Evolutionary conservation across 768 basidiomycete species (phyloP), one percentile per base, ranked within the genome.

Genomic region (Lentinula sp.): DNA sequence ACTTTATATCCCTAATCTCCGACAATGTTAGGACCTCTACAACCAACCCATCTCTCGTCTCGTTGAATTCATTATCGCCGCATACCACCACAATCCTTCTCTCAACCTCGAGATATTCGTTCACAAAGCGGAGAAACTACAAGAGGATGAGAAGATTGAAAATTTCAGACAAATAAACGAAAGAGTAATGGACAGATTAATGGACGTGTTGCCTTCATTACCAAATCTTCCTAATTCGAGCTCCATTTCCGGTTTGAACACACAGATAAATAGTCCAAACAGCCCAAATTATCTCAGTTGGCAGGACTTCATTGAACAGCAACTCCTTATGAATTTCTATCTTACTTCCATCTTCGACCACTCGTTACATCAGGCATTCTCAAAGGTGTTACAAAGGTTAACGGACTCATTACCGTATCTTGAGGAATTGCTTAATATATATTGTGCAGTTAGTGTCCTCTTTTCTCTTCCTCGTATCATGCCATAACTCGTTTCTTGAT

Each of bases 331-430:
- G 64, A 91, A 91, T 68, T 96, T 95, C 68, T 85, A 95, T 72
- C 81, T 98, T 59, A 98, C 96, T 2, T 94, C 92, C 0, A 90
- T 97, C 23, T 93, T 95, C 68, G 94, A 98, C 70, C 91, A 95
- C 65, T 87, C 93, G 2, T 78, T 96, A 32, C 90, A 91, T 69
- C 93, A 96, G 66, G 94, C 95, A 0, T 93, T 97, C 74, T 95
- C 94, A 5, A 85, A 85, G 48, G 91, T 95, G 45, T 74, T 97
- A 20, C 93, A 96, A 70, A 92, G 90, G 66, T 79, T 95, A 37
- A 86, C 95, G 60, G 89, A 90, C 63, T 88, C 91, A 10, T 75
- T 96, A 37, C 91, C 91, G 1, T 91, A 87, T 69, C 79, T 97
- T 4, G 95, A 98, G 71, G 89, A 89, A 52, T 75, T 98, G 45